A percentile compares a stretch with the other conserved stretches of the same genome.
phyloP scores from a whole-genome alignment of 352 stramenopile genomes.

The Nothophytophthora sp. region DNA sequence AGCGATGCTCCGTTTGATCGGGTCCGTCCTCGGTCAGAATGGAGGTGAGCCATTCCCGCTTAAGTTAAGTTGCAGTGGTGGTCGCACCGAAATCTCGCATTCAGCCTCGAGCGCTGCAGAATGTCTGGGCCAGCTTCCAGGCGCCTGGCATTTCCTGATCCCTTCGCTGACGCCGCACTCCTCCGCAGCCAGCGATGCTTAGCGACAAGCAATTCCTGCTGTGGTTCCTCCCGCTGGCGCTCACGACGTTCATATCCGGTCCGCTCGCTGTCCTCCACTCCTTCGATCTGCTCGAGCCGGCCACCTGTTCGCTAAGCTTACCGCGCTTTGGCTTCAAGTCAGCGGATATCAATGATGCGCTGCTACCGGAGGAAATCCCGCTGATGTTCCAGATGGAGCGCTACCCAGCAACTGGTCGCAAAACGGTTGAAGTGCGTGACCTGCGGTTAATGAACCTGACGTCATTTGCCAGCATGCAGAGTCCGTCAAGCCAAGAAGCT shows the following conservation, averaged over 20 bases:
- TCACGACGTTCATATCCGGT: constrained; percentile 11
- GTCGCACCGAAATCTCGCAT: too few species aligned
- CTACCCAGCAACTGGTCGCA: constrained; percentile 14
- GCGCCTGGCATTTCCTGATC: too few species aligned
- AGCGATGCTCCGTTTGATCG: too few species aligned
- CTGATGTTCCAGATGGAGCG: constrained; percentile 15
- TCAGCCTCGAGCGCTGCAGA: too few species aligned
- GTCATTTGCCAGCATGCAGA: constrained; percentile 6
- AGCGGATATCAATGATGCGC: background rate
- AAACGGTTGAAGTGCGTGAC: constrained; percentile 15
- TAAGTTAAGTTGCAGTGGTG: too few species aligned
- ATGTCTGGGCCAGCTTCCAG: too few species aligned
- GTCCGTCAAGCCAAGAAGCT: background rate
- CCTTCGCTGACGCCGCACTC: too few species aligned
- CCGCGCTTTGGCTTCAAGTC: background rate
- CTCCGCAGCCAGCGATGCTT: constrained; percentile 9
- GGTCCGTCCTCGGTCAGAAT: too few species aligned
- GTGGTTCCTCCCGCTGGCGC: constrained; percentile 10
- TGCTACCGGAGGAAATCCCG: constrained; percentile 8
- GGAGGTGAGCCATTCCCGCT: too few species aligned
- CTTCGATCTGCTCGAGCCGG: constrained; percentile 5
- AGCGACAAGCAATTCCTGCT: constrained; percentile 21
- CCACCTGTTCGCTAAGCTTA: background rate
- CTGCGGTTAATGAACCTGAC: constrained; percentile 19
- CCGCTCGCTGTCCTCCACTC: constrained; percentile 16